Evolutionary conservation across 2,329 filamentous ascomycete species (phyloP).

Genomic region (Cercospora canescens): DNA sequence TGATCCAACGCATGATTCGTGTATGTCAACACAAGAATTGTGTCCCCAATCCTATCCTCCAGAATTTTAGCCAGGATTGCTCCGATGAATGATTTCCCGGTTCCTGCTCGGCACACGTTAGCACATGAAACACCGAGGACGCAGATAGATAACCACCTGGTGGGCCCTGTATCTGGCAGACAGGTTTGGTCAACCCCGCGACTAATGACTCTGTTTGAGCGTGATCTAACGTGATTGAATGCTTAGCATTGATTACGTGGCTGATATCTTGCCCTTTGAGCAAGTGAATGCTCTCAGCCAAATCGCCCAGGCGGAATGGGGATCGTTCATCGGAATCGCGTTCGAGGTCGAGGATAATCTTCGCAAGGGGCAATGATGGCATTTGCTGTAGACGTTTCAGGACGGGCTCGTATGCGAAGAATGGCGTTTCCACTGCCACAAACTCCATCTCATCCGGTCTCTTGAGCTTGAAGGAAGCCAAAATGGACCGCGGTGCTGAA

Average conservation of each 20-base stretch:
- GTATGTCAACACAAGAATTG: too few species aligned
- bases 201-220: conserved; percentile 20
- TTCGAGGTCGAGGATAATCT: conserved; percentile 7
- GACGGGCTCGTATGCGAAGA: conserved; percentile 70
- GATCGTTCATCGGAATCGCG: neutral
- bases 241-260: neutral
- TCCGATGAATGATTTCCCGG: too few species aligned
- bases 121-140: too few species aligned
- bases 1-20: too few species aligned
- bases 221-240: neutral
- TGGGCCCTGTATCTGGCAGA: too few species aligned
- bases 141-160: too few species aligned
- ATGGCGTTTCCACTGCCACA: conserved; percentile 62
- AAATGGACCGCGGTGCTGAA: conserved; percentile 46
- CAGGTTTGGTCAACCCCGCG: too few species aligned
- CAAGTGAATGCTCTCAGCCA: neutral
- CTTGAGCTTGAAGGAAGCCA: conserved; percentile 46
- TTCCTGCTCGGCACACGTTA: too few species aligned
- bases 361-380: conserved; percentile 44
- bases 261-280: neutral
- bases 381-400: conserved; percentile 60
- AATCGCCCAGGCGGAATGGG: neutral
- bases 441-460: conserved; percentile 42
- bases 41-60: too few species aligned
- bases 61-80: too few species aligned